Evolutionary conservation across 306 rosid species (phyloP), one percentile per base, ranked within the genome.

Genomic region (Geum urbanum): DNA sequence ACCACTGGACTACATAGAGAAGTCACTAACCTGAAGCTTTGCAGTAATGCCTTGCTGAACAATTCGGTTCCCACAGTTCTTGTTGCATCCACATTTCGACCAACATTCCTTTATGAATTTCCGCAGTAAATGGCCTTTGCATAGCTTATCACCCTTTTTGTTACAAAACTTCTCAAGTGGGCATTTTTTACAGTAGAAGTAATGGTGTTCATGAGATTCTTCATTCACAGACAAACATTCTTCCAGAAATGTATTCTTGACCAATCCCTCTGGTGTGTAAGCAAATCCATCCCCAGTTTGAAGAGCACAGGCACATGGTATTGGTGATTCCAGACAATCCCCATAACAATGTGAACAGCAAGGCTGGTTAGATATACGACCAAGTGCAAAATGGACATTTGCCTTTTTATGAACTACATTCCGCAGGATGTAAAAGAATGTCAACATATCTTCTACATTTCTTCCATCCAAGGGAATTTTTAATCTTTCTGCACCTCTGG

Each of bases 101-200:
- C 75, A 76, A 15, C 80, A 76, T 49, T 76, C 80, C 67, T 76
- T 76, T 5, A 76, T 45, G 45, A 76, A 76, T 51, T 63, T 62
- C 20, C 8, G 44, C 18, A 18, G 7, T 9, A 69, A 18, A 45
- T 62, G 71, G 40, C 71, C 80, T 16, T 76, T 53, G 66, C 80
- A 62, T 43, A 50, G 27, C 5, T 14, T 35, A 8, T 47, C 24
- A 50, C 46, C 16, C 19, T 67, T 39, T 6, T 60, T 55, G 59
- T 54, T 43, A 13, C 32, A 48, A 37, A 40, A 67, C 9, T 11
- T 43, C 19, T 62, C 75, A 8, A 69, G 75, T 1, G 64, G 75
- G 70, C 66, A 76, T 8, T 35, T 46, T 4, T 63, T 53, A 22
- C 71, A 52, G 37, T 45, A 69, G 46, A 70, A 35, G 41, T 41